phyloP scores from a whole-genome alignment of 768 basidiomycete genomes.

The Rhodosporidiobolus odoratus region DNA sequence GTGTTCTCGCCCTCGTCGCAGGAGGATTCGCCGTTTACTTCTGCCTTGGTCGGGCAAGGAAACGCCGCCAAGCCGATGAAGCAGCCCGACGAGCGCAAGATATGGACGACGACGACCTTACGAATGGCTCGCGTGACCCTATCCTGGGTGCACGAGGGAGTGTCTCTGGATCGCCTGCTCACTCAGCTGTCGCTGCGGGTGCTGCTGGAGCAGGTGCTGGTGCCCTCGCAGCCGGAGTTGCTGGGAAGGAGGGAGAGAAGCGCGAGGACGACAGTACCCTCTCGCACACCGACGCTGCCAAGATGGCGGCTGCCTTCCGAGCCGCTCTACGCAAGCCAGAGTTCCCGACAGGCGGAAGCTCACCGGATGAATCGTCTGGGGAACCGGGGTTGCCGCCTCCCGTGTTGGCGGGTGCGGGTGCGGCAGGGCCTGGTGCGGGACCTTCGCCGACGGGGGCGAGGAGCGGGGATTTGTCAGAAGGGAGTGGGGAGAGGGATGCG shows the following conservation, averaged over 20 bases:
- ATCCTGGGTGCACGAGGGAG: constrained; percentile 62
- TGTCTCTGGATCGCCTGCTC: constrained; percentile 32
- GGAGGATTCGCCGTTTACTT: constrained; percentile 65
- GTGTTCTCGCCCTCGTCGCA: constrained; percentile 72
- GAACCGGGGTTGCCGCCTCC: not conserved
- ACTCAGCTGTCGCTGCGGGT: constrained; percentile 28
- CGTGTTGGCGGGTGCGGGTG: not conserved
- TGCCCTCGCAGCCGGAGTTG: not conserved
- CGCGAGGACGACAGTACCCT: constrained; percentile 46
- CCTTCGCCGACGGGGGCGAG: constrained; percentile 15
- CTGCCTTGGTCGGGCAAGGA: constrained; percentile 64
- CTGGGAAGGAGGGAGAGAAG: not conserved
- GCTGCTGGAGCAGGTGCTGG: not conserved
- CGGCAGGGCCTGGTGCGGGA: not conserved
- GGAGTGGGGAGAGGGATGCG: not conserved
- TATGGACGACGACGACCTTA: constrained; percentile 47
- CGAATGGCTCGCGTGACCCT: constrained; percentile 69
- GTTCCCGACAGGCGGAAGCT: constrained; percentile 49
- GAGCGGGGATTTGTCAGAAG: constrained; percentile 13
- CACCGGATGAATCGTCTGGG: not conserved
- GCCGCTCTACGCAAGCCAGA: constrained; percentile 82
- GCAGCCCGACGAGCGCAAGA: constrained; percentile 56
- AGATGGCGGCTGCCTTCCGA: constrained; percentile 88
- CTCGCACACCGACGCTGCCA: constrained; percentile 77
- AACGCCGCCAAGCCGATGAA: constrained; percentile 34